Evolutionary conservation across 2,329 filamentous ascomycete genomes (phyloP).

Genomic region (Paraconiothyrium sp.): DNA sequence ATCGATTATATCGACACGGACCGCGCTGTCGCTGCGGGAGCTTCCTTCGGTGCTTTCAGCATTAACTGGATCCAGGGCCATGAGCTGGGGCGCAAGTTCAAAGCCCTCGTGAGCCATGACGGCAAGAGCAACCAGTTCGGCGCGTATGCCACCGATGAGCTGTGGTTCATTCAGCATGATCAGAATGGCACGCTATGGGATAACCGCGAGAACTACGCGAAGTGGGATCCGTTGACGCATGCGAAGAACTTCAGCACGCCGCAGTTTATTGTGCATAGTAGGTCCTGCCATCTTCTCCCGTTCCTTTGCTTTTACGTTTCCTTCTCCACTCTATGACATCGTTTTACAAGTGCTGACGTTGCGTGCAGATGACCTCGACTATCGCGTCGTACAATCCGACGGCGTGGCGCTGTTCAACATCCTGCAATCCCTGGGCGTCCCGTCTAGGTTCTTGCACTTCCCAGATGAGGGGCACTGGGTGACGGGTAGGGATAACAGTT

Average conservation of each 20-base stretch:
- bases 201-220: conserved; percentile 59
- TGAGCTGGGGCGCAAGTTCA: conserved; percentile 82
- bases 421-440: conserved; percentile 77
- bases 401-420: conserved; percentile 87
- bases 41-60: conserved; percentile 57
- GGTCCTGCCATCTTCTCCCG: conserved; percentile 34
- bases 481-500: conserved; percentile 85
- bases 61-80: conserved; percentile 89
- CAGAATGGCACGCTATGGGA: conserved; percentile 52
- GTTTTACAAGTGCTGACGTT: background rate
- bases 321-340: background rate
- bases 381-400: conserved; percentile 85
- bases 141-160: conserved; percentile 60
- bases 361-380: conserved; percentile 73
- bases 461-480: conserved; percentile 86
- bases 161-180: conserved; percentile 62
- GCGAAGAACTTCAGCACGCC: conserved; percentile 81
- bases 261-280: conserved; percentile 83
- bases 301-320: conserved; percentile 6
- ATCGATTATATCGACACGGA: conserved; percentile 73
- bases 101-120: conserved; percentile 87
- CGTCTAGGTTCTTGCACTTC: conserved; percentile 81
- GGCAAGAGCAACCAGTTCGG: conserved; percentile 74
- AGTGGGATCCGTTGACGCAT: conserved; percentile 67
- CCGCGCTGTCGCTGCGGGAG: conserved; percentile 78